Evolutionary conservation across 805 yeast species (phyloP).

Genomic region (Kodamaea jinghongensis): DNA sequence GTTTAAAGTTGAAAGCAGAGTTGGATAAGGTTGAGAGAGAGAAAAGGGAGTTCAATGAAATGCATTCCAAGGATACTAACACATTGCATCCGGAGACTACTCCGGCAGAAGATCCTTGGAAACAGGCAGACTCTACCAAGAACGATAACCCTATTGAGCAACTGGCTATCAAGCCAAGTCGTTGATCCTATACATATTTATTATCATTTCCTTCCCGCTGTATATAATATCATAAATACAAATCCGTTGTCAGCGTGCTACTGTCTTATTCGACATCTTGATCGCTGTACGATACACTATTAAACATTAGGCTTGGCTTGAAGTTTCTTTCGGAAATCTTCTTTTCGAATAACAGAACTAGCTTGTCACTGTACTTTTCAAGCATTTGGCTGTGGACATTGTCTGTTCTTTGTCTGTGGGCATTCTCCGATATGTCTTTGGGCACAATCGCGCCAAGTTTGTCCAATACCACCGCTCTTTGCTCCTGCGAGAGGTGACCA

Average conservation of each 20-base stretch:
- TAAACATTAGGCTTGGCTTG: neutral
- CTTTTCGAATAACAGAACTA: constrained; percentile 27
- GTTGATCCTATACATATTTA: constrained; percentile 8
- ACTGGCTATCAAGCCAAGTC: constrained; percentile 38
- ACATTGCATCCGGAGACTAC: no score
- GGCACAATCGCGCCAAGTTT: no score
- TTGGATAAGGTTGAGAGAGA: constrained; percentile 26
- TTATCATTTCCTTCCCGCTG: neutral
- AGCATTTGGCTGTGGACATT: constrained; percentile 18
- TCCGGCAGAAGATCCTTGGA: constrained; percentile 30
- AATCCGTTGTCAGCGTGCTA: no score
- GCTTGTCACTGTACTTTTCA: constrained; percentile 37
- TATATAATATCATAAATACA: no score
- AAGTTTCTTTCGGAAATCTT: constrained; percentile 14
- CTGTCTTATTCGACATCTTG: constrained; percentile 1
- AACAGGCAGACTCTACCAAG: constrained; percentile 26
- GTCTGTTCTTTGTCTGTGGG: no score
- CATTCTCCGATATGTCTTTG: no score
- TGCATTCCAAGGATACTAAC: neutral
- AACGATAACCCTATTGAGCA: constrained; percentile 32
- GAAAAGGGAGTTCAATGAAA: constrained; percentile 9
- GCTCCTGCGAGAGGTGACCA: no score
- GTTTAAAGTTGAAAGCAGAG: constrained; percentile 29
- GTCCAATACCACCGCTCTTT: no score
- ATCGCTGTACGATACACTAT: constrained; percentile 2